These are phyloP conservation scores for Mucor ambiguus DNA, from an alignment of 371 early-diverging fungal species.

Conservation along the genomic window DNA sequence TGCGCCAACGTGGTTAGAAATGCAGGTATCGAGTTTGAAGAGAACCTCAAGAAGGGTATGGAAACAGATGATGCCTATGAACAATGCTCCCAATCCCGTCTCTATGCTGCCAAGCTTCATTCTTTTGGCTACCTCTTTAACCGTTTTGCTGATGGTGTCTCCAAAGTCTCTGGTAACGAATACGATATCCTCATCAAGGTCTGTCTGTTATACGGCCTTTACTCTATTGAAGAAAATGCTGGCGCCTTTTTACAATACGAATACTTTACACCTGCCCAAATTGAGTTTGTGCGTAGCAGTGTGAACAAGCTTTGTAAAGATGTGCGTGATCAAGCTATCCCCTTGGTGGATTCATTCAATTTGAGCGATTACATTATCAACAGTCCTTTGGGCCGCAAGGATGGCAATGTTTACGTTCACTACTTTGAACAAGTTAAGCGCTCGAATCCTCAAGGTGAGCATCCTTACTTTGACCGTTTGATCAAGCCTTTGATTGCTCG, in stretches of 20 bases:
- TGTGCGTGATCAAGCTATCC: conserved; percentile 82
- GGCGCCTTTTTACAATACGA: conserved; percentile 88
- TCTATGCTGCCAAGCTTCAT: conserved; percentile 89
- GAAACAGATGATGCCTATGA: conserved; percentile 85
- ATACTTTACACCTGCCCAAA: conserved; percentile 79
- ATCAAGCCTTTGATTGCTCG: conserved; percentile 85
- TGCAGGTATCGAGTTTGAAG: conserved; percentile 81
- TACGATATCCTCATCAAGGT: conserved; percentile 63
- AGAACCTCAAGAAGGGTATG: conserved; percentile 66
- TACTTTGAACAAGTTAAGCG: conserved; percentile 86
- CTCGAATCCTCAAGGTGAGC: conserved; percentile 74
- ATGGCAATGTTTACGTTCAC: conserved; percentile 87
- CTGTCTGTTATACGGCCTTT: conserved; percentile 82
- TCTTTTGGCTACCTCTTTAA: conserved; percentile 84
- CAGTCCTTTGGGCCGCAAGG: conserved; percentile 86
- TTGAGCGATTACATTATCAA: conserved; percentile 87
- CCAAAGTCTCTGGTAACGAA: conserved; percentile 51
- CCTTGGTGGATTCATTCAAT: conserved; percentile 87
- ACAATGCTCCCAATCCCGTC: conserved; percentile 80
- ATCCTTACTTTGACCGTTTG: conserved; percentile 80
- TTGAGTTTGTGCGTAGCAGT: conserved; percentile 63
- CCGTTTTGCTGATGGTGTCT: conserved; percentile 81
- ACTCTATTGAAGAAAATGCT: conserved; percentile 82
- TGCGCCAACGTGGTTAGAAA: conserved; percentile 83
- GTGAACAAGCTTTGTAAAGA: conserved; percentile 72